These are phyloP conservation scores for Teratosphaeria zuluensis DNA, from an alignment of 2,329 filamentous ascomycete genomes.

Conservation along the genomic window DNA sequence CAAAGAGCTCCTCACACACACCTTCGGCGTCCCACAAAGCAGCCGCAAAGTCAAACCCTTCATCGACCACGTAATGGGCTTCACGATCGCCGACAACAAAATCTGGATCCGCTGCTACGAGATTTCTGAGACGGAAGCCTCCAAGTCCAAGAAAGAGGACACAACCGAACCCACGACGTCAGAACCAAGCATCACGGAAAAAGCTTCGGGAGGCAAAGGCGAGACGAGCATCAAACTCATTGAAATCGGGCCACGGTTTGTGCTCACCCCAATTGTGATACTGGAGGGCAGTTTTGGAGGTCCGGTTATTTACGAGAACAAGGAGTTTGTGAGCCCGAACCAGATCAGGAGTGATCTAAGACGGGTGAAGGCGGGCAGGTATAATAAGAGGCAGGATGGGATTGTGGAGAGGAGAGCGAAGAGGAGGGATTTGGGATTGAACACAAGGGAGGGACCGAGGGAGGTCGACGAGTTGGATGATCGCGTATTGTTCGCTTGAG, in stretches of 20 bases:
- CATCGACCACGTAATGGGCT: conserved; percentile 87
- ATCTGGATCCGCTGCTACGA: conserved; percentile 96
- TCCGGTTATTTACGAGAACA: conserved; percentile 96
- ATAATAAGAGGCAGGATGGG: conserved; percentile 67
- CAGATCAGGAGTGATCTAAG: conserved; percentile 74
- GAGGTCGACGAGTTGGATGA: conserved; percentile 65
- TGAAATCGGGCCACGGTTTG: conserved; percentile 89
- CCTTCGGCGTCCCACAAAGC: conserved; percentile 83
- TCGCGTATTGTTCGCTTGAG: conserved; percentile 60
- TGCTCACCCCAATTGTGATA: conserved; percentile 88
- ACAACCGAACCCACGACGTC: conserved; percentile 23
- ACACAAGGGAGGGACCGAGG: conserved; percentile 54
- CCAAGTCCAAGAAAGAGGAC: conserved; percentile 35
- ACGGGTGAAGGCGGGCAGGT: conserved; percentile 63
- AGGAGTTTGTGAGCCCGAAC: conserved; percentile 93
- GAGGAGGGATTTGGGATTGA: conserved; percentile 66
- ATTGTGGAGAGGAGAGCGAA: conserved; percentile 62
- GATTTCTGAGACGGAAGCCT: conserved; percentile 70
- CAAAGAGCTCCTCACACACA: conserved; percentile 81
- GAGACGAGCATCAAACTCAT: conserved; percentile 74
- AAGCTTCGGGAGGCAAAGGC: conserved; percentile 32
- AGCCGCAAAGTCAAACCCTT: conserved; percentile 91
- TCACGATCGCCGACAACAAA: conserved; percentile 83
- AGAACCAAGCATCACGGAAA: conserved; percentile 29
- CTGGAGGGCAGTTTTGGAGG: conserved; percentile 92